phyloP scores from a whole-genome alignment of 768 basidiomycete species.

The Macrolepiota fuliginosa region DNA sequence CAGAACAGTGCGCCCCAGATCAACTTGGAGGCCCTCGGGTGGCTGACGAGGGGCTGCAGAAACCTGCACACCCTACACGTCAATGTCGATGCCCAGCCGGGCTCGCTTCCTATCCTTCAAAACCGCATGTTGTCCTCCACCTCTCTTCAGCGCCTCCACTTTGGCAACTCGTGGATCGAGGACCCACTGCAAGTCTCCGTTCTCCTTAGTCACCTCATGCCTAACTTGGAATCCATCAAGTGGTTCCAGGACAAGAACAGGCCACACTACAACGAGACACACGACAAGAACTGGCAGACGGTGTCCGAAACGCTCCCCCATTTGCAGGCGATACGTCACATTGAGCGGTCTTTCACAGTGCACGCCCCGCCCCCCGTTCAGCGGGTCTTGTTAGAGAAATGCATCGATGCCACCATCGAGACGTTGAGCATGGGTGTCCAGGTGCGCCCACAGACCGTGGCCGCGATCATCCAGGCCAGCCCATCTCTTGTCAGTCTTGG shows the following conservation, averaged over 20 bases:
- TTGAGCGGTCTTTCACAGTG: conserved; percentile 49
- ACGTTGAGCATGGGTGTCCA: conserved; percentile 30
- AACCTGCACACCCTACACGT: conserved; percentile 63
- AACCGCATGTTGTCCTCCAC: conserved; percentile 53
- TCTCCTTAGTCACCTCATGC: conserved; percentile 76
- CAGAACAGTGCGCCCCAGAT: conserved; percentile 50
- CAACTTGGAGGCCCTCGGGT: conserved; percentile 60
- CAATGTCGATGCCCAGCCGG: conserved; percentile 58
- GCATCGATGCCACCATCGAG: conserved; percentile 40
- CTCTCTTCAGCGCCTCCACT: conserved; percentile 67
- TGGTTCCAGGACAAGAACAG: conserved; percentile 80
- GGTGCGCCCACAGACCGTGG: conserved; percentile 27
- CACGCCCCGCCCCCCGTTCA: conserved; percentile 15
- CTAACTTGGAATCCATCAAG: conserved; percentile 63
- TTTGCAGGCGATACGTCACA: conserved; percentile 61
- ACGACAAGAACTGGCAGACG: conserved; percentile 68
- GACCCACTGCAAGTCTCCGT: conserved; percentile 72
- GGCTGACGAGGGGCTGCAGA: conserved; percentile 55
- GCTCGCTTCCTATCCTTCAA: conserved; percentile 41
- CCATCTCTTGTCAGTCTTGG: conserved; percentile 30
- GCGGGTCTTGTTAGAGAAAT: conserved; percentile 40
- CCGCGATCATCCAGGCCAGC: conserved; percentile 33
- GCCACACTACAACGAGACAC: conserved; percentile 64
- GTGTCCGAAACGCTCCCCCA: conserved; percentile 70
- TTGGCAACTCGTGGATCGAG: conserved; percentile 71